Evolutionary conservation across 805 yeast species (phyloP).

Genomic region (Teunomyces cretensis): DNA sequence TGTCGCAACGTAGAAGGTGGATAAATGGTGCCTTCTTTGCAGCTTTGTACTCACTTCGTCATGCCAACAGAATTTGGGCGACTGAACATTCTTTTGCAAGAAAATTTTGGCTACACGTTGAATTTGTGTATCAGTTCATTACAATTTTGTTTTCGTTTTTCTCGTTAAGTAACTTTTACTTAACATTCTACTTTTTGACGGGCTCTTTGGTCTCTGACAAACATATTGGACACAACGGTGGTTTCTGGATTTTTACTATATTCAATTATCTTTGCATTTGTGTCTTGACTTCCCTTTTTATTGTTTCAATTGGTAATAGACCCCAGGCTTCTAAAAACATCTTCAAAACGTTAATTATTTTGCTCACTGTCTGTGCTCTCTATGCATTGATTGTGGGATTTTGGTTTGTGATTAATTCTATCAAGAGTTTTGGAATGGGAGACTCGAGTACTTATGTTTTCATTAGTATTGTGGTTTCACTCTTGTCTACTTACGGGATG

Average conservation of each 20-base stretch:
- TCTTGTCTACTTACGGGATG: constrained; percentile 88
- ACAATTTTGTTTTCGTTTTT: constrained; percentile 23
- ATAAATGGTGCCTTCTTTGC: constrained; percentile 32
- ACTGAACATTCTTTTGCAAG: constrained; percentile 22
- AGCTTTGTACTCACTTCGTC: constrained; percentile 25
- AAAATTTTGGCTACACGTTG: constrained; percentile 24
- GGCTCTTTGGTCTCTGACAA: constrained; percentile 63
- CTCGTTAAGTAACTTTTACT: constrained; percentile 27
- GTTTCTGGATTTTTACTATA: constrained; percentile 77
- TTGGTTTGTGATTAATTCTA: constrained; percentile 66
- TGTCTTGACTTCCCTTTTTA: constrained; percentile 81
- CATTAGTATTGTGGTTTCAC: constrained; percentile 76
- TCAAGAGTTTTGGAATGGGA: constrained; percentile 39
- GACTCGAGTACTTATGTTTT: constrained; percentile 50
- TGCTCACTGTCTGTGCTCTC: constrained; percentile 74
- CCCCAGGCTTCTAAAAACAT: constrained; percentile 92
- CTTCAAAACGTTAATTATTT: constrained; percentile 68
- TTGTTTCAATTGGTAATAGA: constrained; percentile 93
- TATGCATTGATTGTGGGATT: constrained; percentile 84
- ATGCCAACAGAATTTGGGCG: constrained; percentile 23
- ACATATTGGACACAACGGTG: constrained; percentile 63
- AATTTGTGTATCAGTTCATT: constrained; percentile 23
- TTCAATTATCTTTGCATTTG: constrained; percentile 84
- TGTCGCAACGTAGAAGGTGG: constrained; percentile 30
- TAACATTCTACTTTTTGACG: constrained; percentile 45